These are phyloP conservation scores for Penicillium atrosanguineum DNA, from an alignment of 495 filamentous ascomycete genomes.

Conservation along the genomic window DNA sequence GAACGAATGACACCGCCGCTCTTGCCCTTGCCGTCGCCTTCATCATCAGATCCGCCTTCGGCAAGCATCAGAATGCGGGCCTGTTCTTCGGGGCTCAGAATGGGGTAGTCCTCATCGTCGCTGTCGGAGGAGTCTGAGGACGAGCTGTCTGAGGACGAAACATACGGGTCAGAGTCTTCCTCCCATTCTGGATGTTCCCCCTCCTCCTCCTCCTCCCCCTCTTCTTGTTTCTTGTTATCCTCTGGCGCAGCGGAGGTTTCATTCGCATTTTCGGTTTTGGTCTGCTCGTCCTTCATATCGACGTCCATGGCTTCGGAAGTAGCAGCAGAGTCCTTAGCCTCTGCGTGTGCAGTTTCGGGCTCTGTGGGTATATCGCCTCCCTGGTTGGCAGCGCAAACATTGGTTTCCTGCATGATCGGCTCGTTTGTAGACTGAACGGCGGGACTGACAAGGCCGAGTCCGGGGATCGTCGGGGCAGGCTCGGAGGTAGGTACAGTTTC, in stretches of 20 bases:
- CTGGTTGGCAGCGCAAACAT: background rate
- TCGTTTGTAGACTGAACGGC: slow-evolving; percentile 17
- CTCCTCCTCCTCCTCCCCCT: slow-evolving; percentile 50
- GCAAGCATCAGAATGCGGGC: slow-evolving; percentile 77
- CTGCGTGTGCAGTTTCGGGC: background rate
- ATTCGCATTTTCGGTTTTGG: slow-evolving; percentile 8
- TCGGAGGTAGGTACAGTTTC: slow-evolving; percentile 14
- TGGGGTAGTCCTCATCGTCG: slow-evolving; percentile 68
- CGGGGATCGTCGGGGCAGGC: slow-evolving; percentile 34
- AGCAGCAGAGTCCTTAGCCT: background rate
- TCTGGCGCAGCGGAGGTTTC: slow-evolving; percentile 1
- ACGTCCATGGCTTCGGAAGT: slow-evolving; percentile 36
- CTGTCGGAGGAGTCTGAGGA: slow-evolving; percentile 54
- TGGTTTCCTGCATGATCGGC: slow-evolving; percentile 4
- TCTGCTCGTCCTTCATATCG: slow-evolving; percentile 21
- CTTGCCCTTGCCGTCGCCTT: slow-evolving; percentile 53
- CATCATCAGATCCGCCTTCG: slow-evolving; percentile 69
- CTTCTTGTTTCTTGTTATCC: slow-evolving; percentile 40
- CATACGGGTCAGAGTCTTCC: slow-evolving; percentile 61
- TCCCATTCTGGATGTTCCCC: slow-evolving; percentile 71
- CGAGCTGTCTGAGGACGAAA: slow-evolving; percentile 54
- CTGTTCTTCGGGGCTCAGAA: slow-evolving; percentile 74
- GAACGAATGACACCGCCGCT: slow-evolving; percentile 55
- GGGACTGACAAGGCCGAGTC: slow-evolving; percentile 34
- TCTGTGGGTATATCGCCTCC: background rate